phyloP scores from a whole-genome alignment of 768 basidiomycete genomes.

The Psilocybe cyanescens region DNA sequence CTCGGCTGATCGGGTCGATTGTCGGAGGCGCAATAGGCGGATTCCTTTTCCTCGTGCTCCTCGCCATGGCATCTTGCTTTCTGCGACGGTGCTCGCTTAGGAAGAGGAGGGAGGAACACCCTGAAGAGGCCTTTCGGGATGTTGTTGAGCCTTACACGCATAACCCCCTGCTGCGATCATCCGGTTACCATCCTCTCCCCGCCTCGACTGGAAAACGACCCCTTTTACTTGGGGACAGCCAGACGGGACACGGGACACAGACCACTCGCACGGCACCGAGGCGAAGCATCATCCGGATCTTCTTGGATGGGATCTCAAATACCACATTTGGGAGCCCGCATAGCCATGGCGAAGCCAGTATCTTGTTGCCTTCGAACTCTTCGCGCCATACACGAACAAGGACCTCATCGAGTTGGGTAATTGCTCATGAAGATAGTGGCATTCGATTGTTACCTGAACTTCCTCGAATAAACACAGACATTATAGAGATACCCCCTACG shows the following conservation, averaged over 20 bases:
- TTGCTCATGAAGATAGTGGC: conserved; percentile 1
- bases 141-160: not conserved
- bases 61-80: not conserved
- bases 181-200: not conserved
- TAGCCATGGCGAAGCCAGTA: not conserved
- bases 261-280: not conserved
- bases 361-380: not conserved
- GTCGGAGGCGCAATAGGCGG: not conserved
- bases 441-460: not conserved
- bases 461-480: not conserved
- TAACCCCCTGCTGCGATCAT: not conserved
- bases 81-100: not conserved
- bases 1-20: not conserved
- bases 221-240: not conserved
- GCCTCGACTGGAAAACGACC: not conserved
- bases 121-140: not conserved
- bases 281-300: not conserved
- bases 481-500: conserved; percentile 4
- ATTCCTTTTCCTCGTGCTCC: not conserved
- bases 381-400: not conserved
- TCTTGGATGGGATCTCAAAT: not conserved
- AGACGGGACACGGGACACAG: not conserved
- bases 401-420: not conserved
- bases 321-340: not conserved
- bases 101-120: not conserved